Evolutionary conservation across 257 asterid genomes (phyloP), one percentile per base, ranked within the genome.

Genomic region (Jacaranda copaia): DNA sequence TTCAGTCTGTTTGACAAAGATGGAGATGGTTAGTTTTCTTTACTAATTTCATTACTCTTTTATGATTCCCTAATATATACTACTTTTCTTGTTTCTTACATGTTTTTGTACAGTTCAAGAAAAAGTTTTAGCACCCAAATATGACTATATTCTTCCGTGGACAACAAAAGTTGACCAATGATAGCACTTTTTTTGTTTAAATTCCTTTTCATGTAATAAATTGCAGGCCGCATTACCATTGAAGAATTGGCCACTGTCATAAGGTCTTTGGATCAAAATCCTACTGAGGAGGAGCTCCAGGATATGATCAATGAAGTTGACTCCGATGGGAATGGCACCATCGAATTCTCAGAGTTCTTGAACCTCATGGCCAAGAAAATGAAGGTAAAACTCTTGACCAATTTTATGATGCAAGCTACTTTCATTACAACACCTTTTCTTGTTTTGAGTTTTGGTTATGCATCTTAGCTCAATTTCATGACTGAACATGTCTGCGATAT

Each of bases 241-340:
- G 90, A 85, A 77, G 92, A 88, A 70, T 40, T 88, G 82, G 90
- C 83, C 0, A 75, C 87, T 1, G 92, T 86, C 0, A 82, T 88
- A 15, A 74, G 81, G 68, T 86, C 87, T 6, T 51, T 85, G 66
- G 87, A 80, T 76, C 87, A 82, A 60, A 79, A 88, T 64, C 90
- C 90, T 1, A 85, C 78, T 0, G 84, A 75, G 20, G 92, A 85
- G 73, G 90, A 88, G 32, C 83, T 88, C 40, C 88, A 68, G 3
- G 83, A 82, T 16, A 81, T 88, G 89, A 85, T 85, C 73, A 62
- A 78, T 32, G 90, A 86, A 62, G 85, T 86, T 6, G 89, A 88
- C 63, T 74, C 84, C n/a, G 88, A 87, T 16, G 89, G 89, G n/a
- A 83, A 87, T 72, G 91, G 91, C 10, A 88, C 92, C 58, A 82